Evolutionary conservation across 805 yeast genomes (phyloP).

Genomic region (Yarrowia sp.): DNA sequence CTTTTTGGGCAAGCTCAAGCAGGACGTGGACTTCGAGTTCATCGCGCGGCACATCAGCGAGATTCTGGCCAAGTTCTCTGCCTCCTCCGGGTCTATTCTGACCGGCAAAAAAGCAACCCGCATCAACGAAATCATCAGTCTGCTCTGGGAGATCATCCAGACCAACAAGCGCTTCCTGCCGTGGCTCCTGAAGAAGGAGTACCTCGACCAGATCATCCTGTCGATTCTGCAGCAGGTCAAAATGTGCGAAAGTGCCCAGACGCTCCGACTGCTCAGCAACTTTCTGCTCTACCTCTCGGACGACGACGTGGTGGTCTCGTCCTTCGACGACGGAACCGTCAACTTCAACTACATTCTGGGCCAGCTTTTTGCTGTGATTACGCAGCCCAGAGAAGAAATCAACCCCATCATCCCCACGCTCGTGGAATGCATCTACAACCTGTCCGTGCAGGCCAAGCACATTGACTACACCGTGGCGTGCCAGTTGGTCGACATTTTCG

Average conservation of each 20-base stretch:
- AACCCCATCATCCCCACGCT: conserved; percentile 17
- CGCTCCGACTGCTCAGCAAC: conserved; percentile 1
- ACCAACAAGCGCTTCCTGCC: conserved; percentile 14
- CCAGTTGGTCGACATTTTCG: conserved; percentile 21
- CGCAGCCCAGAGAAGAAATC: conserved; percentile 12
- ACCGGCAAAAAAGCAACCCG: background rate
- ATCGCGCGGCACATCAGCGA: conserved; percentile 9
- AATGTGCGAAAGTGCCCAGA: background rate
- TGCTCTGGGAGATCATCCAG: conserved; percentile 22
- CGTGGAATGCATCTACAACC: conserved; percentile 15
- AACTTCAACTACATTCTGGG: conserved; percentile 13
- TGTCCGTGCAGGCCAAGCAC: conserved; percentile 17
- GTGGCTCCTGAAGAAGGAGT: conserved; percentile 7
- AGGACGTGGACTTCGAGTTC: conserved; percentile 20
- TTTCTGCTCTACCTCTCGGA: conserved; percentile 18
- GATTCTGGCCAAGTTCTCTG: conserved; percentile 8
- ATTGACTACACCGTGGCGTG: conserved; percentile 9
- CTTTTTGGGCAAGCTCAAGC: conserved; percentile 17
- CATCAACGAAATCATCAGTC: background rate
- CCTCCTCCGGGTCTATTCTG: background rate
- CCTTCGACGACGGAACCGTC: conserved; percentile 3
- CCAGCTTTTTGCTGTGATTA: conserved; percentile 1
- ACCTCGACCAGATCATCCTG: background rate
- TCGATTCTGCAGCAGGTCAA: background rate
- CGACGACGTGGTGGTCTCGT: conserved; percentile 17